Conservation (phyloP, 192 early-diverging fungal species). For the Podochytrium sp. region DNA sequence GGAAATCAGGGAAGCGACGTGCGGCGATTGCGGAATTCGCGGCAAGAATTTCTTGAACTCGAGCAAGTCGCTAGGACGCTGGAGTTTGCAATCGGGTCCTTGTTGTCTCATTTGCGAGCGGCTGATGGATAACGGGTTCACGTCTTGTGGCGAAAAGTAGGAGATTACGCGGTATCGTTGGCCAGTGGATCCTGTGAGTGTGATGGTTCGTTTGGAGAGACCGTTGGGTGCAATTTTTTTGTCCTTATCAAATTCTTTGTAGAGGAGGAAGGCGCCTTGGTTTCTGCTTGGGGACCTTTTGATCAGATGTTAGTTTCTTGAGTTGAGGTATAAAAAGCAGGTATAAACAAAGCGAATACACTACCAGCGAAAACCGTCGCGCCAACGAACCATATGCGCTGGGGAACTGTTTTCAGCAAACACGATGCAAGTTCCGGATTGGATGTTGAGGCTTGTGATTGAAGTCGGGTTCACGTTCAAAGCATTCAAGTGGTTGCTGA, state of each 20-base stretch:
- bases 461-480: neutral
- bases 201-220: slow-evolving; percentile 2
- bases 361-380: neutral
- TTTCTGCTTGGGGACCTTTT: neutral
- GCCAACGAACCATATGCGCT: neutral
- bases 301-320: no score
- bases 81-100: neutral
- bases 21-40: neutral
- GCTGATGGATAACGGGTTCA: neutral
- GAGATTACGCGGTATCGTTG: slow-evolving; percentile 9
- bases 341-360: no score
- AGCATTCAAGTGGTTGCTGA: neutral
- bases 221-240: neutral
- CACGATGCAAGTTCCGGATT: neutral
- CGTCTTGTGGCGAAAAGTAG: neutral
- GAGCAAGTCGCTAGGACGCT: neutral
- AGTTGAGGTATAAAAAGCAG: no score
- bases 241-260: slow-evolving; percentile 1
- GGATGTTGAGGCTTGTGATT: neutral
- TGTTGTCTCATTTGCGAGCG: neutral
- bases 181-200: neutral
- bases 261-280: slow-evolving; percentile 17
- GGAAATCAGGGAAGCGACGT: neutral
- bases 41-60: neutral
- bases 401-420: neutral